These are phyloP conservation scores for Ilyonectria destructans DNA, from an alignment of 2,329 filamentous ascomycete species.

Conservation along the genomic window DNA sequence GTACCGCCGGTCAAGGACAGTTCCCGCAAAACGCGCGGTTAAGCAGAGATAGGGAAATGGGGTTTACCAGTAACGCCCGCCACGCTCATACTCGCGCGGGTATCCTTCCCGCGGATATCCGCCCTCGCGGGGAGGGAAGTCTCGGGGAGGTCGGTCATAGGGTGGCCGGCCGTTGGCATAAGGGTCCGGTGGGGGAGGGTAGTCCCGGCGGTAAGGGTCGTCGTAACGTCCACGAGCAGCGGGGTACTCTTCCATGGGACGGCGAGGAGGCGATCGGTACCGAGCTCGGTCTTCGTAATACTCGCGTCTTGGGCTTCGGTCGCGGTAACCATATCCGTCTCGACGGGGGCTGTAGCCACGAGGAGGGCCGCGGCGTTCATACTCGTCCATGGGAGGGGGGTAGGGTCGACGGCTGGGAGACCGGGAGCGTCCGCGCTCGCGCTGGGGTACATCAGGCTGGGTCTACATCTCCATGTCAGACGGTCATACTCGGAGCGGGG, in stretches of 20 bases:
- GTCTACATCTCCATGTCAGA: constrained; percentile 67
- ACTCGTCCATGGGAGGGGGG: constrained; percentile 81
- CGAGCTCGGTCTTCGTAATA: constrained; percentile 90
- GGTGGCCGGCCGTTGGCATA: constrained; percentile 72
- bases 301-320: constrained; percentile 87
- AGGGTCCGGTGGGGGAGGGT: constrained; percentile 76
- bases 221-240: constrained; percentile 80
- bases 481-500: constrained; percentile 16
- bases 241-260: constrained; percentile 84
- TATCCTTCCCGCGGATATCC: constrained; percentile 61
- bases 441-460: constrained; percentile 82
- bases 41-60: constrained; percentile 44
- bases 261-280: constrained; percentile 86
- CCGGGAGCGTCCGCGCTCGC: constrained; percentile 84
- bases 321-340: constrained; percentile 83
- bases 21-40: constrained; percentile 50
- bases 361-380: constrained; percentile 84
- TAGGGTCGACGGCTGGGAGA: constrained; percentile 79
- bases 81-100: constrained; percentile 66
- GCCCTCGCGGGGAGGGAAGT: constrained; percentile 64
- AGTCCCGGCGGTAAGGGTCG: constrained; percentile 82
- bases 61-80: constrained; percentile 68
- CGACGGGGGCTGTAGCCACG: constrained; percentile 89
- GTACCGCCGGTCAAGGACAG: constrained; percentile 55
- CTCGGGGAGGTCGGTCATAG: constrained; percentile 71